phyloP scores from a whole-genome alignment of 2,329 filamentous ascomycete genomes.

The Rutstroemia sp. region DNA sequence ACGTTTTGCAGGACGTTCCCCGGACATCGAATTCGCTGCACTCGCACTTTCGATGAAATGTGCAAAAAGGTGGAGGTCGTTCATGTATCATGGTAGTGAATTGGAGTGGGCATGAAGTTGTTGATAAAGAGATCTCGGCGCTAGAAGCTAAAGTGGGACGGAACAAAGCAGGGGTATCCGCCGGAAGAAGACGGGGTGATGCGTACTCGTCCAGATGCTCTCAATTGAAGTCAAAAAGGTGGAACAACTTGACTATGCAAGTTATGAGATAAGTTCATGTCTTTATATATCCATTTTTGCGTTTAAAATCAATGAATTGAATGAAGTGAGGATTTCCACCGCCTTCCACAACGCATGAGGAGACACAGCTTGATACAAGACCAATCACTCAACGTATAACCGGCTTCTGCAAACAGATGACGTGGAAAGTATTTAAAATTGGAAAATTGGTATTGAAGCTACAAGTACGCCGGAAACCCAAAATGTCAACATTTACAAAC shows the following conservation, averaged over 20 bases:
- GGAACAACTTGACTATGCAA: too few relatives aligned
- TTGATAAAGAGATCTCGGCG: background rate
- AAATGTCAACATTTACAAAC: background rate
- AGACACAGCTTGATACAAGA: too few relatives aligned
- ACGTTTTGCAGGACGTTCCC: conserved; percentile 26
- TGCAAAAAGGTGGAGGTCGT: conserved; percentile 1
- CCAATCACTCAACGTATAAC: too few relatives aligned
- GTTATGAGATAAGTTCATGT: too few relatives aligned
- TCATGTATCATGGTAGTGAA: conserved; percentile 1
- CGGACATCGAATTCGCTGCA: conserved; percentile 5
- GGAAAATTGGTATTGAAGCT: background rate
- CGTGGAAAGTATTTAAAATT: background rate
- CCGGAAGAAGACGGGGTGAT: conserved; percentile 3
- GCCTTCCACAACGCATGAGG: too few relatives aligned
- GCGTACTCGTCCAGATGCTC: background rate
- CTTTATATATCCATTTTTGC: too few relatives aligned
- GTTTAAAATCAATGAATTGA: too few relatives aligned
- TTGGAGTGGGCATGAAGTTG: background rate
- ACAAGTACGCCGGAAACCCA: background rate
- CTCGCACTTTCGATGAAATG: conserved; percentile 8
- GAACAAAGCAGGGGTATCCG: conserved; percentile 1
- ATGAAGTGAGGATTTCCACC: too few relatives aligned
- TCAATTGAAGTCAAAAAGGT: background rate
- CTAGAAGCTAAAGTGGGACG: background rate
- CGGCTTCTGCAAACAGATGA: too few relatives aligned